Evolutionary conservation across 2,329 filamentous ascomycete species (phyloP).

Genomic region (Zymoseptoria crescenta): DNA sequence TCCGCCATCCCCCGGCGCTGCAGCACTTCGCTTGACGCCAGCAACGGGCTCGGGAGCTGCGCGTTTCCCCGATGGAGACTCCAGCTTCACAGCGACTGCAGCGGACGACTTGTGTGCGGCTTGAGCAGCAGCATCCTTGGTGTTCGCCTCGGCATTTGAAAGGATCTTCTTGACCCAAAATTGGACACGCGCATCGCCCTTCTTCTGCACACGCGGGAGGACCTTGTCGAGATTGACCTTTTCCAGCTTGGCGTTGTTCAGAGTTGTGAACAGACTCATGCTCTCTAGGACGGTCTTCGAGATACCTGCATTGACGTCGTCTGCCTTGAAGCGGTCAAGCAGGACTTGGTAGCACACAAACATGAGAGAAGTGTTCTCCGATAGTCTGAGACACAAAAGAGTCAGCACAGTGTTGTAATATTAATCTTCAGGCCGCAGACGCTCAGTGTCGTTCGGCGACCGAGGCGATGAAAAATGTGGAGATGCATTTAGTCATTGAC

Average conservation of each 20-base stretch:
- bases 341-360: slow-evolving; percentile 43
- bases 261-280: slow-evolving; percentile 55
- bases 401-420: slow-evolving; percentile 5
- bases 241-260: slow-evolving; percentile 51
- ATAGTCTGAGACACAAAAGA: slow-evolving; percentile 7
- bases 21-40: slow-evolving; percentile 29
- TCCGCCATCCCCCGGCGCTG: slow-evolving; percentile 15
- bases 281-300: slow-evolving; percentile 43
- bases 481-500: too few relatives aligned
- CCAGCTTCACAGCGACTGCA: slow-evolving; percentile 11
- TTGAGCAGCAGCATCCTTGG: slow-evolving; percentile 27
- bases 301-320: slow-evolving; percentile 38
- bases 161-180: slow-evolving; percentile 52
- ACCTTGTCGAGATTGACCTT: slow-evolving; percentile 60
- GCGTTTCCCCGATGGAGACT: slow-evolving; percentile 29
- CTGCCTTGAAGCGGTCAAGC: slow-evolving; percentile 39
- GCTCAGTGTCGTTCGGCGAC: background rate
- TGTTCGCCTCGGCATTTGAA: slow-evolving; percentile 24
- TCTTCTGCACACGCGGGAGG: slow-evolving; percentile 55
- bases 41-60: slow-evolving; percentile 21
- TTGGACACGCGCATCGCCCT: slow-evolving; percentile 58
- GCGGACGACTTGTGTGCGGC: slow-evolving; percentile 35
- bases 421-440: background rate
- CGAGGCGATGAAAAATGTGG: too few relatives aligned
- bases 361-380: slow-evolving; percentile 33